Conservation (phyloP, 768 basidiomycete species). For the Tricholomella constricta region DNA sequence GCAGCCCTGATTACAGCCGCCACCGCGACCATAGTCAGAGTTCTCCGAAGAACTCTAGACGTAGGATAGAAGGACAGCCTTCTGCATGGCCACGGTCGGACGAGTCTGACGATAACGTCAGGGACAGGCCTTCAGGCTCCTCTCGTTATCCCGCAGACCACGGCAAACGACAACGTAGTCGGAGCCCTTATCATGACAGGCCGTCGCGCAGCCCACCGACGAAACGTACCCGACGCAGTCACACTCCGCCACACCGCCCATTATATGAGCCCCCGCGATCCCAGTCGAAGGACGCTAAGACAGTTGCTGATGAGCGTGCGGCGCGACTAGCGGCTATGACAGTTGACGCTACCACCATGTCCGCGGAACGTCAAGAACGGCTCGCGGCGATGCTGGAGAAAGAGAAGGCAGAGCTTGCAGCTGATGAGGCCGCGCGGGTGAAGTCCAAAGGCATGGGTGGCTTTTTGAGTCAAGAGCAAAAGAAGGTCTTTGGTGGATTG, state of each 20-base stretch:
- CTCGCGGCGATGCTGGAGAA: conserved; percentile 67
- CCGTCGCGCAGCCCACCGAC: conserved; percentile 26
- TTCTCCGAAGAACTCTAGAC: conserved; percentile 25
- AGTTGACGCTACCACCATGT: conserved; percentile 66
- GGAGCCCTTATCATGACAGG: conserved; percentile 32
- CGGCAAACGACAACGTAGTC: conserved; percentile 42
- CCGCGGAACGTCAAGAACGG: conserved; percentile 69
- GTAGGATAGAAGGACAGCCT: conserved; percentile 27
- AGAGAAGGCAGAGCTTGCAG: conserved; percentile 78
- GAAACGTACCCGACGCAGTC: conserved; percentile 55
- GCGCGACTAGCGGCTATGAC: conserved; percentile 93
- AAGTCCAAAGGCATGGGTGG: conserved; percentile 79
- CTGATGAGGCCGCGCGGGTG: conserved; percentile 64
- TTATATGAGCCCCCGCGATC: conserved; percentile 18
- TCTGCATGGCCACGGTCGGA: conserved; percentile 51
- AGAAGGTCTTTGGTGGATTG: conserved; percentile 77
- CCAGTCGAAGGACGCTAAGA: conserved; percentile 19
- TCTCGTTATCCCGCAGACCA: conserved; percentile 28
- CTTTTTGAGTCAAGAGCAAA: conserved; percentile 83
- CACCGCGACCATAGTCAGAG: conserved; percentile 31
- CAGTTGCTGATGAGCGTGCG: conserved; percentile 58
- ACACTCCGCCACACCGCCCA: conserved; percentile 29
- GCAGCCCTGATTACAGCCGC: conserved; percentile 38
- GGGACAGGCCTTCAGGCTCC: conserved; percentile 27
- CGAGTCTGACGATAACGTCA: conserved; percentile 48